Conservation (phyloP, 2,329 filamentous ascomycete species). For the Endothia cerciana region DNA sequence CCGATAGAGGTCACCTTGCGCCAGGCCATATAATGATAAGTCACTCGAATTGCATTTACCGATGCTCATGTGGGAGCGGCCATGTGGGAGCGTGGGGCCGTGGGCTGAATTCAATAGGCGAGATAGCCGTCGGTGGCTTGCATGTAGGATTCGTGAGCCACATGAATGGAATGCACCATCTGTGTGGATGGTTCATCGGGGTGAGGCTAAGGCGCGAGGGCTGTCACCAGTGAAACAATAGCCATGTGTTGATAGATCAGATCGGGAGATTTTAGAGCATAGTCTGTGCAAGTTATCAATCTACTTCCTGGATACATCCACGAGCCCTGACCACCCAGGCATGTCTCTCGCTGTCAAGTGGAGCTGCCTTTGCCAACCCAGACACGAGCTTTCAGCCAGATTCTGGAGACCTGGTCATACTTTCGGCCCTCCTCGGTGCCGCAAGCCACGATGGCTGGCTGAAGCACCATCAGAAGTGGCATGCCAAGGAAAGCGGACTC, state of each 20-base stretch:
- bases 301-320: constrained; percentile 5
- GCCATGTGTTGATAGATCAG: background rate
- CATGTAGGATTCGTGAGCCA: background rate
- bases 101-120: too few species aligned
- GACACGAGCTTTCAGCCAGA: constrained; percentile 9
- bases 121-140: background rate
- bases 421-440: constrained; percentile 6
- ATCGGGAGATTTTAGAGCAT: background rate
- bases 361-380: background rate
- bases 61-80: background rate
- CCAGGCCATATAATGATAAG: too few species aligned
- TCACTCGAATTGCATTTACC: too few species aligned
- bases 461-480: constrained; percentile 1
- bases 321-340: background rate
- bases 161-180: background rate
- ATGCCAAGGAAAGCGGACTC: background rate
- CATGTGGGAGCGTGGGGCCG: background rate
- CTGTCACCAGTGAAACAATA: background rate
- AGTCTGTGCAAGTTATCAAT: background rate
- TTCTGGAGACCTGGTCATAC: constrained; percentile 5
- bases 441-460: constrained; percentile 6
- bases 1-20: too few species aligned
- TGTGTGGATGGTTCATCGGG: background rate
- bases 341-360: background rate
- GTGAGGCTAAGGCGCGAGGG: background rate